Percentiles rank a stretch among this genome's conserved stretches.
phyloP scores from a whole-genome alignment of 495 filamentous ascomycete genomes.

The Xylaria flabelliformis region DNA sequence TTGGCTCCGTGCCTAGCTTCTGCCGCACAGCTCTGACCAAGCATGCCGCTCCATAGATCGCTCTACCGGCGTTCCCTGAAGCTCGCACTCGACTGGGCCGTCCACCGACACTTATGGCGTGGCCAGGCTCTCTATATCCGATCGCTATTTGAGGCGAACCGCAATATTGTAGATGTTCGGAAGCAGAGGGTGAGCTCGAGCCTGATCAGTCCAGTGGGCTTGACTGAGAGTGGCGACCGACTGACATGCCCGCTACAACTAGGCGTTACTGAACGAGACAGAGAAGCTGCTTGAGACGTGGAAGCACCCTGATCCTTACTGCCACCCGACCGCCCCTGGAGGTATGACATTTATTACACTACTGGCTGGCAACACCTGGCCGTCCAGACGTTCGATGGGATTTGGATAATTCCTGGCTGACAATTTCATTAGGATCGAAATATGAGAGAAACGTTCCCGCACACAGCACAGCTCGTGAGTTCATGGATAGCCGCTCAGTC shows the following conservation, averaged over 20 bases:
- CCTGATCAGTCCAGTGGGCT: neutral
- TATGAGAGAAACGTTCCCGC: slow-evolving; percentile 91
- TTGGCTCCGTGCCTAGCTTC: slow-evolving; percentile 6
- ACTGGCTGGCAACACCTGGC: neutral
- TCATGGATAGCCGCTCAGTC: neutral
- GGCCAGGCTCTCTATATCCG: slow-evolving; percentile 96
- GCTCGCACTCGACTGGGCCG: slow-evolving; percentile 91
- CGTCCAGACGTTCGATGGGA: too few relatives aligned
- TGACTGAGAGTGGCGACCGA: slow-evolving; percentile 4
- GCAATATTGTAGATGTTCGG: slow-evolving; percentile 80
- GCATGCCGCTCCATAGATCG: slow-evolving; percentile 61
- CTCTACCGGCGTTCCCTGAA: slow-evolving; percentile 94
- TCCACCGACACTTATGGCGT: slow-evolving; percentile 89
- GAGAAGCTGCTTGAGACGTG: slow-evolving; percentile 88
- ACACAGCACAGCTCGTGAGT: slow-evolving; percentile 81
- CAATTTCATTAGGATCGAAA: slow-evolving; percentile 74
- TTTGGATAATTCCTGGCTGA: slow-evolving; percentile 25
- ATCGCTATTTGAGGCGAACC: slow-evolving; percentile 93
- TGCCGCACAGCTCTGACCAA: slow-evolving; percentile 28
- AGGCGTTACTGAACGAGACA: slow-evolving; percentile 85
- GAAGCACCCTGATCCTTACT: slow-evolving; percentile 97
- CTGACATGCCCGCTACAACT: neutral
- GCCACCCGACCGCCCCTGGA: slow-evolving; percentile 87
- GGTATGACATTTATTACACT: slow-evolving; percentile 61
- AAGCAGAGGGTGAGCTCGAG: slow-evolving; percentile 75